A percentile compares a stretch with the other conserved stretches of the same genome.
These are phyloP conservation scores for Rhododendron henanense DNA, from an alignment of 148 eudicot genomes.

Conservation along the genomic window DNA sequence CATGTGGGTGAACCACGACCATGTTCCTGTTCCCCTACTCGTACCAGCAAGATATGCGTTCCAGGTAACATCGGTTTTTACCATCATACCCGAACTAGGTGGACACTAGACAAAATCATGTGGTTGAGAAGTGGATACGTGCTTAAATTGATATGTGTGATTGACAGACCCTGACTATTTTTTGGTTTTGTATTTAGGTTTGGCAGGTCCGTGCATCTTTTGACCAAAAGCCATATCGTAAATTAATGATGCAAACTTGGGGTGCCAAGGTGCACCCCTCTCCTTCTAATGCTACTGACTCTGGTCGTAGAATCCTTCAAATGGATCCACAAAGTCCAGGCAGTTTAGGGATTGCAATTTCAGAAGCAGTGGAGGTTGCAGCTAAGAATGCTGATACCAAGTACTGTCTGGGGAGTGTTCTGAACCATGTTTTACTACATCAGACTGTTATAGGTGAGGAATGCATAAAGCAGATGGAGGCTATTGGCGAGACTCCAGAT, in stretches of 20 bases:
- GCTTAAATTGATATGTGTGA: neutral
- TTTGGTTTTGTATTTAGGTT: constrained; percentile 40
- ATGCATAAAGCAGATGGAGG: constrained; percentile 93
- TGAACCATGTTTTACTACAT: constrained; percentile 88
- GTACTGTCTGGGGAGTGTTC: constrained; percentile 93
- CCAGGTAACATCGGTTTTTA: neutral
- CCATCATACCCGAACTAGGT: neutral
- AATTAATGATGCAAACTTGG: constrained; percentile 97
- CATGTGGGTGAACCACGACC: neutral
- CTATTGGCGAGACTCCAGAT: constrained; percentile 82
- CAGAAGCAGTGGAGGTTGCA: constrained; percentile 94
- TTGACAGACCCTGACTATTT: neutral
- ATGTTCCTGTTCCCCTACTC: neutral
- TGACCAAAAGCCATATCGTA: constrained; percentile 93
- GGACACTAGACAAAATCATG: neutral
- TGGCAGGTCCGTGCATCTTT: constrained; percentile 98
- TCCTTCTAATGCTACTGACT: constrained; percentile 74
- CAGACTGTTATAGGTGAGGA: constrained; percentile 97
- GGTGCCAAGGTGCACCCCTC: constrained; percentile 96
- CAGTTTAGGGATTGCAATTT: constrained; percentile 91
- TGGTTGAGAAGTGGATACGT: neutral
- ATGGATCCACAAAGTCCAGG: constrained; percentile 79
- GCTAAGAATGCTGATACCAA: constrained; percentile 62
- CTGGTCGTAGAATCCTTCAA: constrained; percentile 67
- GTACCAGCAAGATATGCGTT: neutral